Conservation (phyloP, 352 stramenopile genomes). For the Phytophthora fragariae region DNA sequence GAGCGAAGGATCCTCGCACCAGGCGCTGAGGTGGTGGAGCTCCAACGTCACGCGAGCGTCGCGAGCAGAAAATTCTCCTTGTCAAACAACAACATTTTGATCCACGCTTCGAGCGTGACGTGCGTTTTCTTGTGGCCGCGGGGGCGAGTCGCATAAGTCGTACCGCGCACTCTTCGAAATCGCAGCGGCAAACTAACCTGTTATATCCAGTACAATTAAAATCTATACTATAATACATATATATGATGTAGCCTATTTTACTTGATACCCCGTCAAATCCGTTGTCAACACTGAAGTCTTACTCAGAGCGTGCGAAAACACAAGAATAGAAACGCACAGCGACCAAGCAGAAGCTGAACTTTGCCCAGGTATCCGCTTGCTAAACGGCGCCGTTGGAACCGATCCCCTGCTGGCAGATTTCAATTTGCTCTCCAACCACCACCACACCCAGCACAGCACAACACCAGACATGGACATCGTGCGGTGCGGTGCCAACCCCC, state of each 20-base stretch:
- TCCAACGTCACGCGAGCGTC: not conserved
- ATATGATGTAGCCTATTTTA: not conserved
- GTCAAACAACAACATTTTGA: constrained; percentile 14
- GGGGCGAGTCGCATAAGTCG: constrained; percentile 4
- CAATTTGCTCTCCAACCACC: constrained; percentile 18
- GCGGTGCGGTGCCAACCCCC: constrained; percentile 23
- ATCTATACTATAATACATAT: no score
- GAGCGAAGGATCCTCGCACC: not conserved
- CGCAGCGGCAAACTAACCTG: not conserved
- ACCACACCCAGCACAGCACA: constrained; percentile 2
- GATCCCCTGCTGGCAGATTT: constrained; percentile 7
- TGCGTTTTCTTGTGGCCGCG: constrained; percentile 25
- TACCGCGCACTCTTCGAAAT: not conserved
- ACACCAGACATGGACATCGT: constrained; percentile 25
- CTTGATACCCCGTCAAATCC: not conserved
- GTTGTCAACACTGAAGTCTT: no score
- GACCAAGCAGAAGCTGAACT: constrained; percentile 21
- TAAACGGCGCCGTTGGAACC: constrained; percentile 10
- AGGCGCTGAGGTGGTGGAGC: not conserved
- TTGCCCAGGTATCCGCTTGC: constrained; percentile 17
- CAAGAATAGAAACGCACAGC: constrained; percentile 16
- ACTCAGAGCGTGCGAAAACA: not conserved
- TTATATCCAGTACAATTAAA: not conserved
- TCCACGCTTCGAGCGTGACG: constrained; percentile 10
- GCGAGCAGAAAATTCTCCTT: constrained; percentile 16